A percentile compares a stretch with the other conserved stretches of the same genome.
Conservation (phyloP, 2,329 filamentous ascomycete species). For the Elsinoe australis region DNA sequence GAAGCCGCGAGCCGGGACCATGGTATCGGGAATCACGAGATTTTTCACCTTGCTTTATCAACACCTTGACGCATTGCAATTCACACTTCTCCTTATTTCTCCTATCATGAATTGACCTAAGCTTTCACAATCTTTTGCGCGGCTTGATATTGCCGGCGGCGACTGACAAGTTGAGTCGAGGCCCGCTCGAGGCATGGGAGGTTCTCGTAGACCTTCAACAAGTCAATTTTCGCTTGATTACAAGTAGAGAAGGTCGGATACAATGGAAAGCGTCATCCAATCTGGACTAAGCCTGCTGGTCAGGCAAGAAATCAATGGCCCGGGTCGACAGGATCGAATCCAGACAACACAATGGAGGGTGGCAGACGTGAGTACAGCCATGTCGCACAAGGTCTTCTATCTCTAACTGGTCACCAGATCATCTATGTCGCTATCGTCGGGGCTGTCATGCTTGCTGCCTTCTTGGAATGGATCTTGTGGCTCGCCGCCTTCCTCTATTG, state of each 20-base stretch:
- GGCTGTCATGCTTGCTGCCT: constrained; percentile 70
- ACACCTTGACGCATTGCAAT: no score
- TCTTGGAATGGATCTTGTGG: constrained; percentile 93
- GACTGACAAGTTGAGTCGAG: no score
- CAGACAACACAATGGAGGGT: constrained; percentile 16
- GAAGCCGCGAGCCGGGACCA: constrained; percentile 4
- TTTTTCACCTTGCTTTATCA: constrained; percentile 8
- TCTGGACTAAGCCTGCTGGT: neutral
- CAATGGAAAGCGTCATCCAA: neutral
- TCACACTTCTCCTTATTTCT: neutral
- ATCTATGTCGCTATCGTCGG: constrained; percentile 77
- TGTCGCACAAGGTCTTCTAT: neutral
- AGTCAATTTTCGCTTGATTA: no score
- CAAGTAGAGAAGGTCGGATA: no score
- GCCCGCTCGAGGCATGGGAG: no score
- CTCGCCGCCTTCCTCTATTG: constrained; percentile 91
- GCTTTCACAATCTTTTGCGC: no score
- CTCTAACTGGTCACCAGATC: constrained; percentile 51
- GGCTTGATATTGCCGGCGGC: no score
- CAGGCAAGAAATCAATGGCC: constrained; percentile 14
- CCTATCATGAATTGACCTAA: no score
- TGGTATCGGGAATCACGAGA: constrained; percentile 1
- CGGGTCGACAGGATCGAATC: neutral
- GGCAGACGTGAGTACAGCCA: constrained; percentile 34
- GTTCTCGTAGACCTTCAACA: no score